Evolutionary conservation across 176 grass and related monocot genomes (phyloP), one percentile per base, ranked within the genome.

Genomic region (Ananas comosus): DNA sequence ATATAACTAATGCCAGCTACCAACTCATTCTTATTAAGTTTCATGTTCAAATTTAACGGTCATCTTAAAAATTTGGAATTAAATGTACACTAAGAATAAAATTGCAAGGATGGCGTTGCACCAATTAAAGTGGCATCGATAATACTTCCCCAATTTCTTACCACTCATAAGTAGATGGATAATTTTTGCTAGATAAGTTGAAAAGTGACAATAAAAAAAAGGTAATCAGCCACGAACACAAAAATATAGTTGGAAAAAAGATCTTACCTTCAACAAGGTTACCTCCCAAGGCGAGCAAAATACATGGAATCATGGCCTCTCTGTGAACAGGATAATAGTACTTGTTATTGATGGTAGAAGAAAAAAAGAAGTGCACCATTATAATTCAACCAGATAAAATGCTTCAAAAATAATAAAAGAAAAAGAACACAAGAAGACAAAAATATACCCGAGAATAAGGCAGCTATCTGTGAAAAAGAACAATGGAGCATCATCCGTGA

Each of bases 381-480:
- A 50, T 53, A 57, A 14, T 49, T 42, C 33, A 42, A 42, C 33
- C 33, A 42, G 33, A 33, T 33, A 72, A 18, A 57, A 53, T 50
- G 50, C 49, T 50, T 42, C 24, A 71, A 66, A 70, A 17, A 27
- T 27, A 27, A 2, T 2, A 29, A 27, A 58, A 63, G 65, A 50
- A n/a, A 13, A 53, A 72, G 53, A 7, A 21, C 14, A 69, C 49
- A 70, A 78, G 54, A 59, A 65, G 48, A 72, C 23, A 80, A 16
- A 72, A 51, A 67, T 71, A 65, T 92, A 99, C 95, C 95, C 90
- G 82, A 99, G 95, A 80, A 99, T 99, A 63, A 99, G 90, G n/a
- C 95, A 99, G 78, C 95, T 99, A 56, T 99, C 95, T n/a, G 95
- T 99, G 67, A 99, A 86, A 74, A 99, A 99, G 90, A 99, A 99